A percentile compares a stretch with the other conserved stretches of the same genome.
Evolutionary conservation across 768 basidiomycete species (phyloP).

Genomic region (Boletus vinaceobasis): DNA sequence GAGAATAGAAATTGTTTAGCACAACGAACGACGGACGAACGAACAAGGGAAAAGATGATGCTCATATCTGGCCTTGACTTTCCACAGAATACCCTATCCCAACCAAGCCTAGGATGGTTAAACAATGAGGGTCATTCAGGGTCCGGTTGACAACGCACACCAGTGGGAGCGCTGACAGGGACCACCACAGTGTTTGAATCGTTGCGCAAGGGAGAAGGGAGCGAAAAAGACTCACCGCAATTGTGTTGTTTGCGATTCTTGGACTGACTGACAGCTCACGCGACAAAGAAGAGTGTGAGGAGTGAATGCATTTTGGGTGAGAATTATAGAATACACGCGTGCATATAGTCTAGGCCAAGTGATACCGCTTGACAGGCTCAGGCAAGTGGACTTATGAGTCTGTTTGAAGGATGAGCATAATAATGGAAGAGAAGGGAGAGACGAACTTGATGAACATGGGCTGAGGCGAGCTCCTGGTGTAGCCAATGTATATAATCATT

Average conservation of each 20-base stretch:
- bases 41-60: conserved; percentile 6
- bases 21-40: neutral
- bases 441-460: conserved; percentile 94
- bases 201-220: conserved; percentile 5
- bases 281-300: neutral
- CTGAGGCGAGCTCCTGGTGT: conserved; percentile 87
- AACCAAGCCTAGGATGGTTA: conserved; percentile 56
- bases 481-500: conserved; percentile 93
- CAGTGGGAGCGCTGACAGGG: conserved; percentile 17
- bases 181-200: conserved; percentile 76
- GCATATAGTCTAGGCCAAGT: conserved; percentile 17
- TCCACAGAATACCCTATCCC: conserved; percentile 51
- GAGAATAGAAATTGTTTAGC: conserved; percentile 2
- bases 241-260: neutral
- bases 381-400: conserved; percentile 92
- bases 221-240: conserved; percentile 29
- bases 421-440: neutral
- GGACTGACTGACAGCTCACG: neutral
- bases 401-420: conserved; percentile 29
- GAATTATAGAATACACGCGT: conserved; percentile 29
- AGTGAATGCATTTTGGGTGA: conserved; percentile 12
- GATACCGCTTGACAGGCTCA: conserved; percentile 35
- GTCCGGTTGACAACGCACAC: conserved; percentile 7
- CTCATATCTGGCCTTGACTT: conserved; percentile 89
- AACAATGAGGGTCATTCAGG: conserved; percentile 32